Evolutionary conservation across 306 rosid genomes (phyloP), one percentile per base, ranked within the genome.

Genomic region (Quercus glauca): DNA sequence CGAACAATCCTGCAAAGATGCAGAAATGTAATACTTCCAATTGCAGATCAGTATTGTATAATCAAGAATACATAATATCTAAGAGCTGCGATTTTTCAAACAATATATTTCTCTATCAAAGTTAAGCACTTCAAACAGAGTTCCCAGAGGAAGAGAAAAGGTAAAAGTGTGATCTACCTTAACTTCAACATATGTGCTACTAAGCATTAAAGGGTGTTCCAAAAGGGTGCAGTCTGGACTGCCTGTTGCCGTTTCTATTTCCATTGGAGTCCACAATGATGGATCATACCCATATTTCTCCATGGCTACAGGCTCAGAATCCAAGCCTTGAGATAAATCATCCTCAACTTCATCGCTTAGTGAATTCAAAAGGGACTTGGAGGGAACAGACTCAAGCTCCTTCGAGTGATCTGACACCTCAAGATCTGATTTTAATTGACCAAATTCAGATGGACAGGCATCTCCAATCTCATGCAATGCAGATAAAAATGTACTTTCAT

Each of bases 221-320:
- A 95, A 79, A 82, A 81, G 71, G 72, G 89, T 84, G 87, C 87
- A 79, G 51, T 86, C 89, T 19, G 80, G 81, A 87, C 90, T 90
- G 85, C 98, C 99, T 41, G 98, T 90, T 31, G 97, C 99, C 49
- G 86, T 87, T 88, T 88, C 87, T 85, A 90, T 91, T 35, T 93
- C 98, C 87, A 75, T 69, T 4, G 99, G 92, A 81, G 94, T 91
- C 99, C 98, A 95, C 19, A 81, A 79, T 28, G 98, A 83, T 72
- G 92, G 95, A 80, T 89, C 83, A 81, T 91, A 86, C 53, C 67
- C 25, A 57, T 75, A 12, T 69, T 52, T 31, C 79, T 76, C 88
- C 45, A 82, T 73, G 71, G 69, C 79, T 70, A 69, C 19, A 80
- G 86, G 53, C 55, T 73, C 76, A 3, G 81, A 78, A 76, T 73